These are phyloP conservation scores for Aspergillus aculeatinus DNA, from an alignment of 2,329 filamentous ascomycete genomes.

Conservation along the genomic window DNA sequence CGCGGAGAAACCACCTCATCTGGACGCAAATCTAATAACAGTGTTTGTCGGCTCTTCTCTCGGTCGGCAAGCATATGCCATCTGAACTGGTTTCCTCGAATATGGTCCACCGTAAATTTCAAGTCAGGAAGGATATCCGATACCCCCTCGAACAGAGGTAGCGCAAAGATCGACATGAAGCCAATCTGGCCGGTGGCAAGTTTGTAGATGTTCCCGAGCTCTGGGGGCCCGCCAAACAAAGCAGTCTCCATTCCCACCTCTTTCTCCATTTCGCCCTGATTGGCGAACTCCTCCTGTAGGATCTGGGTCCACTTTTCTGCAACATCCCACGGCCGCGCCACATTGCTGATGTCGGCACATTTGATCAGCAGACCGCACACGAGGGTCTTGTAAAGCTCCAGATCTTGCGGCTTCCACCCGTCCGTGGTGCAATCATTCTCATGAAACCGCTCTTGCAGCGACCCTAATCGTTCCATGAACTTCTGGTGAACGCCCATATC, in stretches of 20 bases:
- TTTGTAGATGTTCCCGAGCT: slow-evolving; percentile 78
- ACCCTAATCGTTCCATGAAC: slow-evolving; percentile 87
- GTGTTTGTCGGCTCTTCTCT: slow-evolving; percentile 29
- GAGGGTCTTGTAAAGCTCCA: slow-evolving; percentile 74
- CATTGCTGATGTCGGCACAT: slow-evolving; percentile 97
- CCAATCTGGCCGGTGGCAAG: slow-evolving; percentile 85
- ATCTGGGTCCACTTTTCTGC: slow-evolving; percentile 89
- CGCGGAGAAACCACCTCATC: slow-evolving; percentile 34
- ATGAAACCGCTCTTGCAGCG: slow-evolving; percentile 74
- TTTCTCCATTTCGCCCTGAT: slow-evolving; percentile 87
- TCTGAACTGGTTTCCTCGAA: slow-evolving; percentile 70
- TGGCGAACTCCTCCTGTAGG: slow-evolving; percentile 90
- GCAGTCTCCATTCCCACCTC: slow-evolving; percentile 86
- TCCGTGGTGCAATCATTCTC: slow-evolving; percentile 63
- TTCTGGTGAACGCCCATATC: slow-evolving; percentile 98
- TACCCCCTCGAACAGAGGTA: slow-evolving; percentile 85
- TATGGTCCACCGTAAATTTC: slow-evolving; percentile 78
- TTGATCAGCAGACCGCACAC: slow-evolving; percentile 94
- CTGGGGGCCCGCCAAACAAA: slow-evolving; percentile 73
- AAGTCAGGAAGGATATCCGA: slow-evolving; percentile 82
- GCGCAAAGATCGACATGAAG: slow-evolving; percentile 95
- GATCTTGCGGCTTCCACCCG: slow-evolving; percentile 72
- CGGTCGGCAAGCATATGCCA: slow-evolving; percentile 54
- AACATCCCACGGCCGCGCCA: slow-evolving; percentile 78
- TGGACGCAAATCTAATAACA: slow-evolving; percentile 21